Evolutionary conservation across 2,329 filamentous ascomycete species (phyloP).

Genomic region (Cercospora sojina): DNA sequence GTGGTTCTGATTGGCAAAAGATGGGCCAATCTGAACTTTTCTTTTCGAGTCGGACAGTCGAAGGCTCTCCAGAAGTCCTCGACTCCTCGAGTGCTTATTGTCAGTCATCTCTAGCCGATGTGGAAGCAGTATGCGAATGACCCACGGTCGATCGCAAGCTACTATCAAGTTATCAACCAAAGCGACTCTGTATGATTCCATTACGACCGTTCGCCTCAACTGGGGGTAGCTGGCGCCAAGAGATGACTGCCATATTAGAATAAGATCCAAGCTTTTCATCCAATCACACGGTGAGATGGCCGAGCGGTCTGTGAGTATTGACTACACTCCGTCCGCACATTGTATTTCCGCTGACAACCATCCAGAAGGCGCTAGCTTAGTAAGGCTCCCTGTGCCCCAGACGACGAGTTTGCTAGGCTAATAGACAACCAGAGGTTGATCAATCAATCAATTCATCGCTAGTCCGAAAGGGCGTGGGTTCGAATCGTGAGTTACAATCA

Average conservation of each 20-base stretch:
- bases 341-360: too few species aligned
- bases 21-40: not conserved
- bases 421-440: too few species aligned
- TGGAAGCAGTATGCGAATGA: not conserved
- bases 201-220: too few species aligned
- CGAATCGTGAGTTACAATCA: constrained; percentile 25
- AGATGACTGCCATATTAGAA: not conserved
- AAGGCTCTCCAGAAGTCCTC: not conserved
- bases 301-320: constrained; percentile 30
- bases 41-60: not conserved
- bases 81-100: not conserved
- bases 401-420: too few species aligned
- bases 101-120: not conserved
- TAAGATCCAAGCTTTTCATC: not conserved
- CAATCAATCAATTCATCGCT: too few species aligned
- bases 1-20: not conserved
- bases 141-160: not conserved
- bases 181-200: not conserved
- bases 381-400: too few species aligned
- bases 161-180: not conserved
- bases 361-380: constrained; percentile 32
- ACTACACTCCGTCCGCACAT: too few species aligned
- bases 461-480: constrained; percentile 36
- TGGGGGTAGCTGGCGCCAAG: not conserved
- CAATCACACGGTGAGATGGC: constrained; percentile 13